Conservation (phyloP, 78 protist species). For the Speleostelium caveatum region DNA sequence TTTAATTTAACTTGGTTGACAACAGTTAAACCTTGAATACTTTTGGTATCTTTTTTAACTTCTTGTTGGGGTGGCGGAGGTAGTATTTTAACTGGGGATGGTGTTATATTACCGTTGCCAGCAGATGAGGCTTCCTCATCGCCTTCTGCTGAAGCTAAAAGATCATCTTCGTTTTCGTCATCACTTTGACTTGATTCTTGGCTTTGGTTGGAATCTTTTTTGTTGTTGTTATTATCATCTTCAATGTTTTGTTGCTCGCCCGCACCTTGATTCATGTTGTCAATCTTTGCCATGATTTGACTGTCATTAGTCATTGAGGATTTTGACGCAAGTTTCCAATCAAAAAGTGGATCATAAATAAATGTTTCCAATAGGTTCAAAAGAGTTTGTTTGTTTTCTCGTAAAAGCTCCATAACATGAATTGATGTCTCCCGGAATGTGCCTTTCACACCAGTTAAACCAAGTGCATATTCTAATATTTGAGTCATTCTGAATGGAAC, state of each 20-base stretch:
- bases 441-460: conserved; percentile 85
- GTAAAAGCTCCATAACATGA: conserved; percentile 33
- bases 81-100: neutral
- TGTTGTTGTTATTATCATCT: neutral
- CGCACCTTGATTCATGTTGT: neutral
- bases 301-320: neutral
- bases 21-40: conserved; percentile 70
- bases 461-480: conserved; percentile 80
- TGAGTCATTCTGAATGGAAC: conserved; percentile 95
- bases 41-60: conserved; percentile 4
- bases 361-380: conserved; percentile 93
- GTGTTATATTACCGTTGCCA: neutral
- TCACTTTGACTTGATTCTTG: conserved; percentile 29
- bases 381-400: conserved; percentile 82
- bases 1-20: conserved; percentile 53
- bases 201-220: conserved; percentile 22
- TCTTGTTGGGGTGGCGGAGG: neutral
- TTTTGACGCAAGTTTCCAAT: conserved; percentile 84
- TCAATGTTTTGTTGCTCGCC: neutral
- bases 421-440: conserved; percentile 65
- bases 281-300: neutral
- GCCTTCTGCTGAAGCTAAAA: too few relatives aligned
- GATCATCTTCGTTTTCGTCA: neutral
- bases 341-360: conserved; percentile 96
- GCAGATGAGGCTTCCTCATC: conserved; percentile 25